Evolutionary conservation across 2,329 filamentous ascomycete genomes (phyloP).

Genomic region (Fusarium albidum): DNA sequence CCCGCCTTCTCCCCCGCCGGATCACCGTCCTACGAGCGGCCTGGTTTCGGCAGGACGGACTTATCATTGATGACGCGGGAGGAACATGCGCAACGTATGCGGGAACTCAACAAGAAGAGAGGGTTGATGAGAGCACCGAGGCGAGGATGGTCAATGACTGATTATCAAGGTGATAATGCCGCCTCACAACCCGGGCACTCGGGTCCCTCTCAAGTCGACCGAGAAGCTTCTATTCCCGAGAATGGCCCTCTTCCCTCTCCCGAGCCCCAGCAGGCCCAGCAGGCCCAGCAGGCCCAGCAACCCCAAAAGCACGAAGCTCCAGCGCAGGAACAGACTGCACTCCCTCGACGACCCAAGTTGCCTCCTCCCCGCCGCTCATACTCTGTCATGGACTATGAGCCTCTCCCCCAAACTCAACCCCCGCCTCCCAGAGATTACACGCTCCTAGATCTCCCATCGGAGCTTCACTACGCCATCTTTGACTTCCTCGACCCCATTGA

Average conservation of each 20-base stretch:
- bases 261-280: constrained; percentile 18
- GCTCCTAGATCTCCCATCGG: constrained; percentile 62
- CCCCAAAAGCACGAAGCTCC: constrained; percentile 23
- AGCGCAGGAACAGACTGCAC: constrained; percentile 29
- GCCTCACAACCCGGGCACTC: constrained; percentile 33
- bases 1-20: constrained; percentile 40
- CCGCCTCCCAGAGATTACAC: constrained; percentile 55
- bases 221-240: constrained; percentile 47
- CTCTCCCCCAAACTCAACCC: constrained; percentile 54
- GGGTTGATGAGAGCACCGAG: constrained; percentile 50
- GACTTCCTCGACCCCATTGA: constrained; percentile 72
- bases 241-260: constrained; percentile 34
- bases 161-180: constrained; percentile 49
- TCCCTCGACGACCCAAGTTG: constrained; percentile 46
- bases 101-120: constrained; percentile 49
- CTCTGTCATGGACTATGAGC: constrained; percentile 68
- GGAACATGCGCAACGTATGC: constrained; percentile 50
- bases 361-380: constrained; percentile 63
- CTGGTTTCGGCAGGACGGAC: constrained; percentile 35
- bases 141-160: constrained; percentile 57
- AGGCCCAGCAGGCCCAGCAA: constrained; percentile 22
- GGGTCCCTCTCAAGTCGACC: constrained; percentile 36
- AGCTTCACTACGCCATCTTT: constrained; percentile 68
- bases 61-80: constrained; percentile 48
- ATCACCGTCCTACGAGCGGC: constrained; percentile 37